phyloP scores from a whole-genome alignment of 139 green algal genomes.

The Nannochloris sp. region DNA sequence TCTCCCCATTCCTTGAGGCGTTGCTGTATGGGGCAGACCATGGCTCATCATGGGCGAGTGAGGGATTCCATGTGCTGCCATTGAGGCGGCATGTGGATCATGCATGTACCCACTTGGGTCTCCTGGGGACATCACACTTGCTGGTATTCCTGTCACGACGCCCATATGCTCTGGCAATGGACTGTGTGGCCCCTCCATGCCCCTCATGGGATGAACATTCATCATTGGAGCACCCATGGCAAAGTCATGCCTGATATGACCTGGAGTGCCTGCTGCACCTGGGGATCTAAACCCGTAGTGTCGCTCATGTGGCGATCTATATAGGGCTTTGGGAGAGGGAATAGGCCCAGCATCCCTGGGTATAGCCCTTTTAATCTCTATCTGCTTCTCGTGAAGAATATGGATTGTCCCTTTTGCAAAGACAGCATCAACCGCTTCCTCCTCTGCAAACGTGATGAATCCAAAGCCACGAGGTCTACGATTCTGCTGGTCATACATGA shows the following conservation, averaged over 20 bases:
- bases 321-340: constrained; percentile 8
- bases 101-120: not conserved
- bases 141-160: constrained; percentile 2
- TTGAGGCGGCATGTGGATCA: not conserved
- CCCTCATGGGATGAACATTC: not conserved
- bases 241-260: not conserved
- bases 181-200: not conserved
- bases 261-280: not conserved
- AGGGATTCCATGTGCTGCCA: not conserved
- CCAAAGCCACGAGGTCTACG: constrained; percentile 88
- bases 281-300: not conserved
- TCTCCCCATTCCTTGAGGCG: constrained; percentile 1
- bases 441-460: constrained; percentile 88
- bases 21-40: not conserved
- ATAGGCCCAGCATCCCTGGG: constrained; percentile 73
- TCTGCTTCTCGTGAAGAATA: constrained; percentile 85
- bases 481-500: constrained; percentile 96
- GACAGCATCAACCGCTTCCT: constrained; percentile 79
- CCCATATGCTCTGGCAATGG: not conserved
- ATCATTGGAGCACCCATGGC: not conserved
- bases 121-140: constrained; percentile 6
- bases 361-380: constrained; percentile 88
- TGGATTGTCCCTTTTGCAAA: constrained; percentile 77
- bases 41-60: not conserved
- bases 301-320: constrained; percentile 1